Evolutionary conservation across 2,329 filamentous ascomycete species (phyloP).

Genomic region (Mycosphaerella sp.): DNA sequence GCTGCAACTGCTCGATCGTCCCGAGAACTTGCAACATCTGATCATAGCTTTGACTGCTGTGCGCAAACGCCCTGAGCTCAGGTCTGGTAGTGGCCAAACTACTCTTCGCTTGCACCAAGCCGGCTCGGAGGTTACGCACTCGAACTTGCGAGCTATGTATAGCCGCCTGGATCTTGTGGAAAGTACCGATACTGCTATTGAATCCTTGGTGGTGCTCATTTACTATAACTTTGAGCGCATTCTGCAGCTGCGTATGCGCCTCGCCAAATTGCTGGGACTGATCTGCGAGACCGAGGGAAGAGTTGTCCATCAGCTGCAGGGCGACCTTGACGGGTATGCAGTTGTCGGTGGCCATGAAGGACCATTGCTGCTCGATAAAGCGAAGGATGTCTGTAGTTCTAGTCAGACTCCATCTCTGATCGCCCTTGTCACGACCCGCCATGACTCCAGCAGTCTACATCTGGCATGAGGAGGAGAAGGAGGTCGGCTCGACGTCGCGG

Average conservation of each 20-base stretch:
- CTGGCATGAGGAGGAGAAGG: not conserved
- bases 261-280: conserved; percentile 79
- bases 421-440: not conserved
- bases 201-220: conserved; percentile 99
- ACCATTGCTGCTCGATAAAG: conserved; percentile 83
- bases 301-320: conserved; percentile 88
- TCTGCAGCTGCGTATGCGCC: conserved; percentile 82
- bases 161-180: conserved; percentile 95
- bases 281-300: conserved; percentile 84
- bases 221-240: conserved; percentile 86
- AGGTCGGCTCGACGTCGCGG: not conserved
- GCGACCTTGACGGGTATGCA: conserved; percentile 91
- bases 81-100: conserved; percentile 81
- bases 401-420: conserved; percentile 5
- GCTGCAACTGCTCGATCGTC: conserved; percentile 68
- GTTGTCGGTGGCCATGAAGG: conserved; percentile 79
- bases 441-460: not conserved
- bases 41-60: conserved; percentile 83
- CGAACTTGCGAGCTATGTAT: conserved; percentile 83
- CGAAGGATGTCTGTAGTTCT: conserved; percentile 56
- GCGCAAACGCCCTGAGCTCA: conserved; percentile 83
- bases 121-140: conserved; percentile 74
- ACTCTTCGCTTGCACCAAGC: conserved; percentile 70
- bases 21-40: conserved; percentile 76
- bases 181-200: conserved; percentile 97